Evolutionary conservation across 1,284 basidiomycete species (phyloP), one percentile per base, ranked within the genome.

Genomic region (Vanrija sp.): DNA sequence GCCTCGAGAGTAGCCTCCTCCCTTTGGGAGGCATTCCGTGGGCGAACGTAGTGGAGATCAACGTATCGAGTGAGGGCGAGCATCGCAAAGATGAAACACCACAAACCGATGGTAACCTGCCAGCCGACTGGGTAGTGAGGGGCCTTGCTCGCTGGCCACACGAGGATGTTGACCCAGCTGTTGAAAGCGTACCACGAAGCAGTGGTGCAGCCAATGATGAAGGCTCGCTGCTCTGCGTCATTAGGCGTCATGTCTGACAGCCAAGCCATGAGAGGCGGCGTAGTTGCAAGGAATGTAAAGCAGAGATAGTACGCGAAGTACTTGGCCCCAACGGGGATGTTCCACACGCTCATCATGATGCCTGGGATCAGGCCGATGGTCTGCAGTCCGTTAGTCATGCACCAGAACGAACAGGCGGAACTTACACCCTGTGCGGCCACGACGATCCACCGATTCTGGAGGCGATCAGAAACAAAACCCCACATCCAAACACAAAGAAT

Each of bases 311-410:
- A 51, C 51, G 38, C 15, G 15, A 60, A 60, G 45, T 57, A 60
- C 40, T 60, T 60, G 6, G 58, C 58, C 10, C 44, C 48, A 8
- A 56, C 28, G 21, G 54, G 52, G 5, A 60, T 54, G 49, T 51
- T 56, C 58, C 58, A 60, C 10, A 60, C 45, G 12, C 48, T 51
- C 58, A 60, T 47, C 44, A 60, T 60, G 49, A 60, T 60, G 38
- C 51, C 47, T 8, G 51, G 58, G 23, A 60, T 39, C 43, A 56
- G 38, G 40, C 51, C 43, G 43, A 60, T 53, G 39, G 34, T 34
- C 34, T 34, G 34, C 34, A 12, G 34, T 8, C 5, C 14, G 34
- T 34, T 12, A 34, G 34, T 2, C 9, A 5, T 15, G 14, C 12
- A 12, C 34, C 3, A 28, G 28, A 23, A 23, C 28, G 28, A 10